Conservation (phyloP, 306 rosid genomes). For the Dalbergia cochinchinensis region DNA sequence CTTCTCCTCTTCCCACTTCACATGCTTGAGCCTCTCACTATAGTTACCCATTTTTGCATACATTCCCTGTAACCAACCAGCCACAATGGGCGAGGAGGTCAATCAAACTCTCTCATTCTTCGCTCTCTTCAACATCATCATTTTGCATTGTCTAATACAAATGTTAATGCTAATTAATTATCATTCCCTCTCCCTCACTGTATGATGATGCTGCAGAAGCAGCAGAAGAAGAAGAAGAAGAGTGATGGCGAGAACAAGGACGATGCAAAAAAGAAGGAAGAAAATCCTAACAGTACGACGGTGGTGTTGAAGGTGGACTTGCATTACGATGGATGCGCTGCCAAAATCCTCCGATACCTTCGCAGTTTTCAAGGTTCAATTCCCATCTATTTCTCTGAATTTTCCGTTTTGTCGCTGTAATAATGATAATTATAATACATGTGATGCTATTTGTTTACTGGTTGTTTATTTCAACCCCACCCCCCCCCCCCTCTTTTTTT, state of each 20-base stretch:
- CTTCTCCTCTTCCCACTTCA: not conserved
- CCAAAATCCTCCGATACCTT: slow-evolving; percentile 56
- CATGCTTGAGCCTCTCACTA: not conserved
- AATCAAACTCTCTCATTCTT: not conserved
- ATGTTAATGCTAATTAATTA: too few relatives aligned
- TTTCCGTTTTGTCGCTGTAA: too few relatives aligned
- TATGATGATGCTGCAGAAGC: slow-evolving; percentile 16
- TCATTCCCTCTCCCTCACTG: not conserved
- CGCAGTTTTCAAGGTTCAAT: slow-evolving; percentile 54
- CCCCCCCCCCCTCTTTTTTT: too few relatives aligned
- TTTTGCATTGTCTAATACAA: not conserved
- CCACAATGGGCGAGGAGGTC: slow-evolving; percentile 37
- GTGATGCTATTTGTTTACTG: not conserved
- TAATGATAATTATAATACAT: not conserved
- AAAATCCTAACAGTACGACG: slow-evolving; percentile 39
- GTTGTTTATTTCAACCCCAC: not conserved
- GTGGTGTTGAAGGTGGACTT: slow-evolving; percentile 66
- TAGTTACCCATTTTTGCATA: not conserved
- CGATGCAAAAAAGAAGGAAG: slow-evolving; percentile 42
- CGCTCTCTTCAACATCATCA: not conserved
- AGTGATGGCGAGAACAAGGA: slow-evolving; percentile 16
- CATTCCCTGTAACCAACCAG: not conserved
- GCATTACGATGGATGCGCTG: slow-evolving; percentile 80
- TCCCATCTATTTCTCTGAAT: not conserved
- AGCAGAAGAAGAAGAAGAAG: slow-evolving; percentile 25